Evolutionary conservation across 192 early-diverging fungal genomes (phyloP), one percentile per base, ranked within the genome.

Genomic region (Backusella westeae): DNA sequence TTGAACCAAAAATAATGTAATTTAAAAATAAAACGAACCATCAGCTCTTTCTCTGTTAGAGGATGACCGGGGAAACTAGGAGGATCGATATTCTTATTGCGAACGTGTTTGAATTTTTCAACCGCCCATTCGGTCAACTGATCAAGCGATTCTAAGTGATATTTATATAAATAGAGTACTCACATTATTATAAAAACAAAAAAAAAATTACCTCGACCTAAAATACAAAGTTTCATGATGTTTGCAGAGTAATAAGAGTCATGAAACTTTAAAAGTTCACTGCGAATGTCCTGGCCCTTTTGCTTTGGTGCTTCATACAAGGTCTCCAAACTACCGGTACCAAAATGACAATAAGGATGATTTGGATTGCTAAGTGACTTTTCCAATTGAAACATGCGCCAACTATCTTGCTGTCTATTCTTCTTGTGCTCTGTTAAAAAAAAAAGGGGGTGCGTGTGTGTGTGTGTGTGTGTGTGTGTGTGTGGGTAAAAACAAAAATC

Each of bases 211-310:
- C 90, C 91, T 79, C 90, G 87, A 34, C 96, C 98, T 14, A 97
- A 78, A 19, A 99, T 84, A 38, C 93, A 93, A 19, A 98, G 86
- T 84, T 93, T 94, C 97, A 98, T 98, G 34, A 99, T 94, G 77
- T 98, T 97, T 14, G 96, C 92, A 34, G 95, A 96, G 81, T 99
- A 99, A 82, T 96, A 96, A 71, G 88, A 87, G 14, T 87, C 86
- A 76, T 99, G 93, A 69, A 98, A 98, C 63, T 96, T 91, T 44
- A 99, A 77, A 53, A 98, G 85, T 68, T 93, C 88, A 23, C 91
- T 87, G 23, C 98, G 88, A 72, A 97, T 89, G 78, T 99, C 92
- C 41, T 97, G 82, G 6, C 94, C 95, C 34, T 88, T 83, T 29
- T 74, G 38, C 34, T 80, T 71, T 4, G 95, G 95, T 32, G 82